Conservation (phyloP, 2,329 filamentous ascomycete species). For the Ploettnerulaceae sp. region DNA sequence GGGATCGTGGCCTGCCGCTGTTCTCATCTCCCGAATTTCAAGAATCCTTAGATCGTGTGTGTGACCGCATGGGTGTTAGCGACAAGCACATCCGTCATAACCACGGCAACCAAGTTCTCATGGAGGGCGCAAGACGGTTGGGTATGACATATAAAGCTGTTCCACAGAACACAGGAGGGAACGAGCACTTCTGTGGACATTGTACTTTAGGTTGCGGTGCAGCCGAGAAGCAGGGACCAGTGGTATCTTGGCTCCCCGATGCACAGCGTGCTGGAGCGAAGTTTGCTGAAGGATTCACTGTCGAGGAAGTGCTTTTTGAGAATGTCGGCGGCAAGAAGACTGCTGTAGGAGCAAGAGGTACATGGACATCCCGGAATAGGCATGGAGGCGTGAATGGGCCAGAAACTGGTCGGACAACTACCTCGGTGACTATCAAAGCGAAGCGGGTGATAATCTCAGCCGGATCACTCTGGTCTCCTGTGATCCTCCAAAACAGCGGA, state of each 20-base stretch:
- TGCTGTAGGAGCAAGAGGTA: constrained; percentile 65
- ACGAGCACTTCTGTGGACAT: constrained; percentile 65
- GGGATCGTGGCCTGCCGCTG: constrained; percentile 55
- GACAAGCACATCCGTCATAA: constrained; percentile 64
- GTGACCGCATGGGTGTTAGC: constrained; percentile 68
- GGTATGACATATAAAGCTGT: constrained; percentile 64
- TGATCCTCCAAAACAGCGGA: constrained; percentile 70
- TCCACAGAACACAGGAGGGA: constrained; percentile 71
- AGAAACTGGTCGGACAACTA: constrained; percentile 42
- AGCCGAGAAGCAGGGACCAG: constrained; percentile 71
- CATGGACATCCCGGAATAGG: constrained; percentile 66
- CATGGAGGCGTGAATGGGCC: constrained; percentile 52
- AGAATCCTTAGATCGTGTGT: constrained; percentile 69
- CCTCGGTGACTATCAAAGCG: constrained; percentile 65
- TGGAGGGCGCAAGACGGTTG: constrained; percentile 67
- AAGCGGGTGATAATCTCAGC: constrained; percentile 73
- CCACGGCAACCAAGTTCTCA: constrained; percentile 59
- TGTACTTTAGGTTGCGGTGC: constrained; percentile 56
- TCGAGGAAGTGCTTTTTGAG: constrained; percentile 64
- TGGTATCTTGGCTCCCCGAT: constrained; percentile 69
- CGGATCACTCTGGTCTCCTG: constrained; percentile 69
- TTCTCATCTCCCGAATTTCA: constrained; percentile 71
- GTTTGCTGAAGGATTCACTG: constrained; percentile 79
- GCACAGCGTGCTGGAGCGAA: constrained; percentile 68
- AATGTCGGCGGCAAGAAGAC: constrained; percentile 41